Base-by-base conservation (phyloP, 1,284 basidiomycete species). In the Macrocybe sp. region DNA sequence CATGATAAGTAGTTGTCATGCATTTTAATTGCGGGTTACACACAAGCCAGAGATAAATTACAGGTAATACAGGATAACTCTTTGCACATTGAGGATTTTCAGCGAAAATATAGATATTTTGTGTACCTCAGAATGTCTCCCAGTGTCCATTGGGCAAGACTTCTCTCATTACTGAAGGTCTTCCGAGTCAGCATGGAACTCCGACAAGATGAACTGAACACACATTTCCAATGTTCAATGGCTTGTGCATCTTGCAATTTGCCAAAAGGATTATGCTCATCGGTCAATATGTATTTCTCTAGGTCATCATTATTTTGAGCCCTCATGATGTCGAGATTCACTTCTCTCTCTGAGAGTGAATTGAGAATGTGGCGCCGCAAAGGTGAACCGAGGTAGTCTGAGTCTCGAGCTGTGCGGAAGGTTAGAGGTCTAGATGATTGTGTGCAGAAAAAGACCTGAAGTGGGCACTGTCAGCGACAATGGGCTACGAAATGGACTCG, bases 371-470 rank as follows among this genome's bases (percentile, higher is more conserved):
- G 67, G 12, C 72, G 72, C 37, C 87, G 82, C 37, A 89, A 65
- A 43, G 77, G 74, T 5, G 86, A 89, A 9, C 81, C 75, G 10
- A 87, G 74, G 64, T 78, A 85, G 59, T 89, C 85, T 2, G 69
- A 63, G 29, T 68, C 63, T 12, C 55, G 60, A 0, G 85, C 68
- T 8, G 66, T 59, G 35, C 90, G 81, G 75, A 93, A 90, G 4
- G 73, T 75, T 39, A 91, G 61, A 1, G 83, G 72, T 4, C 66
- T 63, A 7, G 72, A 54, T 10, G 84, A 77, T n/a, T 72, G 65
- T 1, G 82, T 83, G 63, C 89, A 93, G 67, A 92, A 85, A 58
- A 90, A 78, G 7, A 91, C 84, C 89, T 91, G 55, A 11, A 35
- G 7, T 44, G 30, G 44, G 41, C 37, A 12, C 29, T 37, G 49